Percentiles rank a stretch among this genome's conserved stretches.
These are phyloP conservation scores for Adiantum capillusveneris DNA, from an alignment of 75 land plant genomes.

Conservation along the genomic window DNA sequence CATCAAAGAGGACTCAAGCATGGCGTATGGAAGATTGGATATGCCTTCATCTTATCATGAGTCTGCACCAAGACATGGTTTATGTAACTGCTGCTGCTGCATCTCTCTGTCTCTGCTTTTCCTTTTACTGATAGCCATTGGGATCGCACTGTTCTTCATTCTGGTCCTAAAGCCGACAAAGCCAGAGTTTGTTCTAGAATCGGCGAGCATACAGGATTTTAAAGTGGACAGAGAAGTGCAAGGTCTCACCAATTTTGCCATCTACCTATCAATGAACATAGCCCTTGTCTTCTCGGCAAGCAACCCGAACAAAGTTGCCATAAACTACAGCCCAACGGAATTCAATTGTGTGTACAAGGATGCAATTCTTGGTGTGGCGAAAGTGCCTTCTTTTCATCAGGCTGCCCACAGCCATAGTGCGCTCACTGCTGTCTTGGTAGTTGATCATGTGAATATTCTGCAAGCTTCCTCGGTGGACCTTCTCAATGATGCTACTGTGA, in stretches of 20 bases:
- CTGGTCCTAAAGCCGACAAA: constrained; percentile 57
- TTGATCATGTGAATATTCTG: constrained; percentile 34
- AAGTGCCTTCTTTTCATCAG: constrained; percentile 56
- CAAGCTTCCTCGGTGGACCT: constrained; percentile 48
- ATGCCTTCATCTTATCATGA: constrained; percentile 7
- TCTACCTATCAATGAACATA: constrained; percentile 46
- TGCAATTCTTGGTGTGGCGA: constrained; percentile 46
- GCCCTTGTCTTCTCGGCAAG: constrained; percentile 43
- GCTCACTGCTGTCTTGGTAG: constrained; percentile 36
- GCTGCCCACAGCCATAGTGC: constrained; percentile 43
- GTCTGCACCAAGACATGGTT: constrained; percentile 14
- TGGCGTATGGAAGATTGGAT: constrained; percentile 7
- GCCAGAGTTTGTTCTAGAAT: constrained; percentile 59
- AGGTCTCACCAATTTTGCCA: constrained; percentile 14
- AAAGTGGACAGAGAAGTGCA: constrained; percentile 21
- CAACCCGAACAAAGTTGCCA: constrained; percentile 65
- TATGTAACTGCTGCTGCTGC: constrained; percentile 67
- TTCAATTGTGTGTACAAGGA: constrained; percentile 55
- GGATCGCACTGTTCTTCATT: constrained; percentile 45
- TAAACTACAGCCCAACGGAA: constrained; percentile 44
- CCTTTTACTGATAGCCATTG: constrained; percentile 36
- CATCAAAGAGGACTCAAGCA: no score
- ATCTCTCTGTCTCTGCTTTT: constrained; percentile 58
- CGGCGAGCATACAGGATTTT: constrained; percentile 47
- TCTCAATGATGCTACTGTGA: constrained; percentile 42